A percentile compares a stretch with the other conserved stretches of the same genome.
Conservation (phyloP, 176 grass and related monocot species). For the Avena sativa region DNA sequence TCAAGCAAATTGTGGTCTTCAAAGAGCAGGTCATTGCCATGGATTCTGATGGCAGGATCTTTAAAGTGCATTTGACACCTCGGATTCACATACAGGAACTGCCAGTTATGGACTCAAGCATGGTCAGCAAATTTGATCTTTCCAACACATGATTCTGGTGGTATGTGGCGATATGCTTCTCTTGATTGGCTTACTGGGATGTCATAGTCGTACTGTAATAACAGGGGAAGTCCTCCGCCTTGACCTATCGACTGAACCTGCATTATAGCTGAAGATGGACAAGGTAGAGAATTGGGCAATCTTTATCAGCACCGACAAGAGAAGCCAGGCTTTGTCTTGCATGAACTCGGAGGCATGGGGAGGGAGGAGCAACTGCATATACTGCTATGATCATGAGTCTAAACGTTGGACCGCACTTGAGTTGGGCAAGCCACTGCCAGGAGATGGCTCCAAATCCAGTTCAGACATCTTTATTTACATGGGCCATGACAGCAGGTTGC, state of each 20-base stretch:
- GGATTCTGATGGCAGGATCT: not conserved
- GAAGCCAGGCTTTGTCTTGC: not conserved
- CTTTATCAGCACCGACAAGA: not conserved
- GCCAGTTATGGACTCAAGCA: not conserved
- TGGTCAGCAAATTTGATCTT: not conserved
- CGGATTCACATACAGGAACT: not conserved
- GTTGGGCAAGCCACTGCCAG: not conserved
- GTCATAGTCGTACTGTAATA: not conserved
- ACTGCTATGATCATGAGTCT: not conserved
- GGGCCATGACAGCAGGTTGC: not conserved
- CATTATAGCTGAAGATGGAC: not conserved
- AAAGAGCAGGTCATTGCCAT: not conserved
- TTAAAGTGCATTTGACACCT: not conserved
- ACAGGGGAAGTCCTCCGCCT: not conserved
- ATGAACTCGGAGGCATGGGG: conserved; percentile 2
- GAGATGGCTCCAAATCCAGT: not conserved
- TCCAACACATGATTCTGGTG: not conserved
- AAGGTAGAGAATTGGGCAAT: not conserved
- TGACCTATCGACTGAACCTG: not conserved
- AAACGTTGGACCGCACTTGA: not conserved
- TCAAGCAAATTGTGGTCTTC: not conserved
- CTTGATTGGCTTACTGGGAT: not conserved
- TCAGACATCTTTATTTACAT: not conserved
- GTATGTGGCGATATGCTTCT: conserved; percentile 3
- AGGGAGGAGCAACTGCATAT: not conserved